Base-by-base conservation (phyloP, 768 basidiomycete genomes). In the Lactarius deliciosus region DNA sequence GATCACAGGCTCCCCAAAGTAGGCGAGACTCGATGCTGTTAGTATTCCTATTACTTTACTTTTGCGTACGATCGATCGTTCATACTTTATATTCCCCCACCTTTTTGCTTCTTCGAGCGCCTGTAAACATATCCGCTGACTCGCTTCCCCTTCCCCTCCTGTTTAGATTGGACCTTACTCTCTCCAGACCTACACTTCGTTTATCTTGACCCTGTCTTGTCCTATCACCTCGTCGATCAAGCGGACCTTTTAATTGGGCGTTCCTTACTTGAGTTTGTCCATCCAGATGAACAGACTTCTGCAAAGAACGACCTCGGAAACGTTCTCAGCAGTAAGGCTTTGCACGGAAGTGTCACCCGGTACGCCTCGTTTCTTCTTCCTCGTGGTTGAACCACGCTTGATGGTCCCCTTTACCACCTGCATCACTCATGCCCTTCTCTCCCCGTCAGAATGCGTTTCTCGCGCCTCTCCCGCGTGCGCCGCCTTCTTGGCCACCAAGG, bases 291-390 rank as follows among this genome's bases (percentile, higher is more conserved):
- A 72, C 86, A 89, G 70, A 80, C 83, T 0, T 88, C 88, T 11
- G 92, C 92, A 5, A 83, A 84, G 71, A 78, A 83, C 13, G 93
- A 94, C 79, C 81, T 94, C 47, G 83, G 86, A 61, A 82, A 85
- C 59, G 91, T 92, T 18, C 81, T 94, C 64, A 83, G 90, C 61
- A 85, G 84, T 72, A 84, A 86, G 72, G 91, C 88, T 1, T 80
- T 92, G 65, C 89, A 92, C 75, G 92, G 92, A 69, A 91, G 89
- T 57, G 90, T 94, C 67, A 94, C 92, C 68, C 86, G 92, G 84
- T 83, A 68, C 64, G 81, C 71, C 56, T 61, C 68, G 60, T 68
- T 64, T 32, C 65, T 47, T 41, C 69, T 58, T 20, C 63, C 69
- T 68, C 64, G 28, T 62, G 62, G 64, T 34, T 69, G 25, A 13